phyloP scores from a whole-genome alignment of 2,329 filamentous ascomycete genomes.

The Aureobasidium lini region DNA sequence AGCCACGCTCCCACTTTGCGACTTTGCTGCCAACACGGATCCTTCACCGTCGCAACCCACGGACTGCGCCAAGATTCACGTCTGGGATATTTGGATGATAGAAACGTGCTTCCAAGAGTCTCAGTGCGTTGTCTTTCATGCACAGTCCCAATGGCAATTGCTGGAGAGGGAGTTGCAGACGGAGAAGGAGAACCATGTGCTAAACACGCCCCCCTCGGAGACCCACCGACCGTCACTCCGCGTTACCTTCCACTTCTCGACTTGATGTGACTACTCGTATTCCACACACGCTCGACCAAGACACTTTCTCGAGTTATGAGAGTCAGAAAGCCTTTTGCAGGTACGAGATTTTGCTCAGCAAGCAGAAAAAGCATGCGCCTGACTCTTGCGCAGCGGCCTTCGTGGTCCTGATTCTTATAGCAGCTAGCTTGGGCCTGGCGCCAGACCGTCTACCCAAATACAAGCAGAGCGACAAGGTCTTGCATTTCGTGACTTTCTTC shows the following conservation, averaged over 20 bases:
- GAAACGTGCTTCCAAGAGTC: too few relatives aligned
- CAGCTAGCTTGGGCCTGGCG: conserved; percentile 71
- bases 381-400: conserved; percentile 34
- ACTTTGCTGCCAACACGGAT: background rate
- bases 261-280: background rate
- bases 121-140: too few relatives aligned
- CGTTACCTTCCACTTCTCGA: too few relatives aligned
- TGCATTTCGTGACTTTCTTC: conserved; percentile 87
- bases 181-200: too few relatives aligned
- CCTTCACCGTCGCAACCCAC: background rate
- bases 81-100: too few relatives aligned
- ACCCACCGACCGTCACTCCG: too few relatives aligned
- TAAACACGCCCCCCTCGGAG: too few relatives aligned
- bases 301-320: conserved; percentile 51
- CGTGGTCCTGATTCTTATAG: conserved; percentile 57
- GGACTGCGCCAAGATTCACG: too few relatives aligned
- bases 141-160: too few relatives aligned
- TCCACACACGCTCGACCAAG: background rate
- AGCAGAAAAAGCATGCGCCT: background rate
- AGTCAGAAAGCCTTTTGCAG: conserved; percentile 81
- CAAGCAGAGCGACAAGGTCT: conserved; percentile 72
- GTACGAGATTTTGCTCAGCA: conserved; percentile 42
- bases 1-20: background rate
- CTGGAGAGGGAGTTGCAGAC: too few relatives aligned
- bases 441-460: conserved; percentile 47